Conservation (phyloP, 2,329 filamentous ascomycete genomes). For the Fusarium kyushuense region DNA sequence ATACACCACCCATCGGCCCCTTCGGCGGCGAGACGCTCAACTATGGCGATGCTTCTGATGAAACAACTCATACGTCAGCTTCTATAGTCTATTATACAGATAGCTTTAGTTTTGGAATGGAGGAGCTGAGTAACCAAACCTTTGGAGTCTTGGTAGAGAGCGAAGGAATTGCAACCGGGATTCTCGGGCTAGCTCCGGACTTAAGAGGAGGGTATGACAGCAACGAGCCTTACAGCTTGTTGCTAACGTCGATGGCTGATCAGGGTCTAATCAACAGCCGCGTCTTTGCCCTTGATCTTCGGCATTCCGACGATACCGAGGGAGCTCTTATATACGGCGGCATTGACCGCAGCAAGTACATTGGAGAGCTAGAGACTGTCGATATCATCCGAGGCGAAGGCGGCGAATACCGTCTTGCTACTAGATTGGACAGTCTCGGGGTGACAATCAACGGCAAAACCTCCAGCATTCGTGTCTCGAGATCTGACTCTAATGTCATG, state of each 20-base stretch:
- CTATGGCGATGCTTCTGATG: conserved; percentile 56
- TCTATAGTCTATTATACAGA: conserved; percentile 62
- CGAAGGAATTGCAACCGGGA: conserved; percentile 57
- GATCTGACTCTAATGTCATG: conserved; percentile 57
- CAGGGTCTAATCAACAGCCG: conserved; percentile 63
- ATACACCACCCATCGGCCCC: conserved; percentile 54
- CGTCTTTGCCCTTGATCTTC: conserved; percentile 65
- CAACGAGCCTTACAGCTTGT: conserved; percentile 62
- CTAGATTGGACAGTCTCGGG: conserved; percentile 51
- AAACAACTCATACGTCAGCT: conserved; percentile 53
- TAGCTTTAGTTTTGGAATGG: conserved; percentile 59
- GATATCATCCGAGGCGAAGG: conserved; percentile 56
- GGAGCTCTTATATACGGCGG: conserved; percentile 67
- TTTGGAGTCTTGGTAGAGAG: conserved; percentile 64
- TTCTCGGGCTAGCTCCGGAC: conserved; percentile 63
- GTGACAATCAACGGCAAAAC: conserved; percentile 45
- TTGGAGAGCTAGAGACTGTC: conserved; percentile 58
- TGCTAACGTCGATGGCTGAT: conserved; percentile 62
- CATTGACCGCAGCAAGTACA: conserved; percentile 64
- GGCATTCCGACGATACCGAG: conserved; percentile 56
- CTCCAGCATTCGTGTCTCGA: conserved; percentile 43
- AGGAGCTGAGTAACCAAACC: conserved; percentile 59
- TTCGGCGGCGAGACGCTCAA: conserved; percentile 55
- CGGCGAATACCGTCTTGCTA: conserved; percentile 55
- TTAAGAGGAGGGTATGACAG: conserved; percentile 54